phyloP scores from a whole-genome alignment of 2,329 filamentous ascomycete species.

The Penicillium sp. region DNA sequence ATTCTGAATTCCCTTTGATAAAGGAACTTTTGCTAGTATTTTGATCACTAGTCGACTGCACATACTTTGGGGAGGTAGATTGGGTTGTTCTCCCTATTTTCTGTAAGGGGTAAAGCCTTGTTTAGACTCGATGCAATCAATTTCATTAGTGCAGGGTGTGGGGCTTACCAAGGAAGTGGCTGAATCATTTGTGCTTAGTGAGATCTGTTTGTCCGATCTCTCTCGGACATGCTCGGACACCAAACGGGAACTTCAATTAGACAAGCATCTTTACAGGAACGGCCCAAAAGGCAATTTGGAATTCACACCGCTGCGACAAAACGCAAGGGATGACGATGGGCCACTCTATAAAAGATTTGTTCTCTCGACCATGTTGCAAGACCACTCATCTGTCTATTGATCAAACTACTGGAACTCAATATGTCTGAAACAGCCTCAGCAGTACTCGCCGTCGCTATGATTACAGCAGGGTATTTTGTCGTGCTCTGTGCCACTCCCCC shows the following conservation, averaged over 20 bases:
- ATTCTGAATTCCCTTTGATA: not conserved
- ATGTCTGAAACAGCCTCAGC: not conserved
- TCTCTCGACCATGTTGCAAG: not conserved
- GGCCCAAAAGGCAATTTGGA: not conserved
- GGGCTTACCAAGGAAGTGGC: not conserved
- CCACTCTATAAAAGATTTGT: not conserved
- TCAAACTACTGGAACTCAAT: not conserved
- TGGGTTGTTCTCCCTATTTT: not conserved
- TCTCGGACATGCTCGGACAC: not conserved
- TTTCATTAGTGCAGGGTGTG: not conserved
- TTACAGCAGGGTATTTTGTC: not conserved
- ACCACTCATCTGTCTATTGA: not conserved
- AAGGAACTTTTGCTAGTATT: not conserved
- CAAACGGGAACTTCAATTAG: not conserved
- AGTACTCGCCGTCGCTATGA: not conserved
- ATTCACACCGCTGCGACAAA: not conserved
- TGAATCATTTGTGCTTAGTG: not conserved
- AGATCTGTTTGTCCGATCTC: not conserved
- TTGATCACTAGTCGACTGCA: too few species aligned
- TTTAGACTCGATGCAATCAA: not conserved
- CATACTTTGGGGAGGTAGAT: too few species aligned
- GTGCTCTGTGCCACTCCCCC: not conserved
- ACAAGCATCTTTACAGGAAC: not conserved
- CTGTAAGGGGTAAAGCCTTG: not conserved
- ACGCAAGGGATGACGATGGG: not conserved